These are phyloP conservation scores for Penicillium sp. DNA, from an alignment of 2,329 filamentous ascomycete genomes.

Conservation along the genomic window DNA sequence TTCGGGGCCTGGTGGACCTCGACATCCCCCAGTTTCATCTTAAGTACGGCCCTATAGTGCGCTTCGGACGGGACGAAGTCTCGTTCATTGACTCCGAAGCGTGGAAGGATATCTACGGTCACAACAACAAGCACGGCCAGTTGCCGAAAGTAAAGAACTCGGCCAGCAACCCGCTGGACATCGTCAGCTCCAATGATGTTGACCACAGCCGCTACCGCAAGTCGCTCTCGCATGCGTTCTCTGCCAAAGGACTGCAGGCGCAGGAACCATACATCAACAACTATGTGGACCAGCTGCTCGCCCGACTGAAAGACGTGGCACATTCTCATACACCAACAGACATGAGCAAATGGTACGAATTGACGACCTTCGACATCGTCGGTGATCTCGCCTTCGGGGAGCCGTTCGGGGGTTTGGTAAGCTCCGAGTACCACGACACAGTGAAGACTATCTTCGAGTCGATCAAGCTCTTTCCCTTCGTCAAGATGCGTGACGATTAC, in stretches of 20 bases:
- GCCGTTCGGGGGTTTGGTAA: too few relatives aligned
- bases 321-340: too few relatives aligned
- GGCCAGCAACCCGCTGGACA: conserved; percentile 3
- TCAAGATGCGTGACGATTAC: too few relatives aligned
- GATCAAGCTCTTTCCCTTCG: too few relatives aligned
- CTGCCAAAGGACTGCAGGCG: conserved; percentile 39
- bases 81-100: conserved; percentile 29
- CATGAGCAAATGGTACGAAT: too few relatives aligned
- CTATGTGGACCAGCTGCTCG: conserved; percentile 33
- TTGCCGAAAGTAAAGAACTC: conserved; percentile 11
- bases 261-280: conserved; percentile 37
- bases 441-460: too few relatives aligned
- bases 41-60: conserved; percentile 23
- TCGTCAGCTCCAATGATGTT: conserved; percentile 13
- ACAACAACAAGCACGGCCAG: conserved; percentile 10
- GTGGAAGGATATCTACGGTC: conserved; percentile 33
- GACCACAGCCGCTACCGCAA: conserved; percentile 30
- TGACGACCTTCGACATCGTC: too few relatives aligned
- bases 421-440: too few relatives aligned
- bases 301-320: conserved; percentile 11
- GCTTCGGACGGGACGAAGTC: conserved; percentile 34
- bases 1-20: conserved; percentile 11
- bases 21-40: conserved; percentile 10
- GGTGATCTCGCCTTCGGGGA: too few relatives aligned
- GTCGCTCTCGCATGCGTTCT: conserved; percentile 41